Percentiles rank a stretch among this genome's conserved stretches.
Evolutionary conservation across 1,284 basidiomycete species (phyloP).

Genomic region (Ustilago nuda): DNA sequence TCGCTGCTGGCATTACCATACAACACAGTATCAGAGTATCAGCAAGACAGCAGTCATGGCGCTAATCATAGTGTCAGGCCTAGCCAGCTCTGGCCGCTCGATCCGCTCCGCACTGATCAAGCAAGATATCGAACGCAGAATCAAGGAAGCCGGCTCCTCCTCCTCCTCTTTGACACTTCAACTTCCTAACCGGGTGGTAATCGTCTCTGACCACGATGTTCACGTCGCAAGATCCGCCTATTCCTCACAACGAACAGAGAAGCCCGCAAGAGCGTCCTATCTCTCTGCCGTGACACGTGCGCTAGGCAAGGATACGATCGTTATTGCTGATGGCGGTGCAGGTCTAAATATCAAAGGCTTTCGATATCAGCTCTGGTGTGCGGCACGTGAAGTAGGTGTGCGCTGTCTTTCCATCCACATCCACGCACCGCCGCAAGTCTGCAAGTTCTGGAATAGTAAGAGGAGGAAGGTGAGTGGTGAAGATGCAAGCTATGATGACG

Average conservation of each 20-base stretch:
- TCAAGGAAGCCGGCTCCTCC: conserved; percentile 73
- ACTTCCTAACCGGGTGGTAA: conserved; percentile 70
- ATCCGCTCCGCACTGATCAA: conserved; percentile 78
- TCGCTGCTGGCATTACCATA: background rate
- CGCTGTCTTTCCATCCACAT: conserved; percentile 82
- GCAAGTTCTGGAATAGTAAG: conserved; percentile 76
- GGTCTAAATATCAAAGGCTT: conserved; percentile 96
- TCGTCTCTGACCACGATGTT: conserved; percentile 84
- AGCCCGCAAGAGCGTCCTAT: conserved; percentile 86
- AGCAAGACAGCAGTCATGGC: conserved; percentile 76
- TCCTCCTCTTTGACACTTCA: conserved; percentile 73
- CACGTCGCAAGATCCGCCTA: conserved; percentile 79
- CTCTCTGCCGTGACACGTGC: conserved; percentile 85
- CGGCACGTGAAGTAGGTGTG: conserved; percentile 86
- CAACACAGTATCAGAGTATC: background rate
- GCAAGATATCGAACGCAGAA: conserved; percentile 74
- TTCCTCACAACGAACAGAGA: conserved; percentile 82
- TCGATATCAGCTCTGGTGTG: conserved; percentile 97
- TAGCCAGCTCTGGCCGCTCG: conserved; percentile 87
- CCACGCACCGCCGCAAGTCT: conserved; percentile 75
- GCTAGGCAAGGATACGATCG: conserved; percentile 79
- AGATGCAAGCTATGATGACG: conserved; percentile 74
- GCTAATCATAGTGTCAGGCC: conserved; percentile 91
- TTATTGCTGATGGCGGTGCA: conserved; percentile 82
- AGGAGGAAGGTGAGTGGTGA: conserved; percentile 71